phyloP scores from a whole-genome alignment of 495 filamentous ascomycete species.

The Geoglossum glabrum region DNA sequence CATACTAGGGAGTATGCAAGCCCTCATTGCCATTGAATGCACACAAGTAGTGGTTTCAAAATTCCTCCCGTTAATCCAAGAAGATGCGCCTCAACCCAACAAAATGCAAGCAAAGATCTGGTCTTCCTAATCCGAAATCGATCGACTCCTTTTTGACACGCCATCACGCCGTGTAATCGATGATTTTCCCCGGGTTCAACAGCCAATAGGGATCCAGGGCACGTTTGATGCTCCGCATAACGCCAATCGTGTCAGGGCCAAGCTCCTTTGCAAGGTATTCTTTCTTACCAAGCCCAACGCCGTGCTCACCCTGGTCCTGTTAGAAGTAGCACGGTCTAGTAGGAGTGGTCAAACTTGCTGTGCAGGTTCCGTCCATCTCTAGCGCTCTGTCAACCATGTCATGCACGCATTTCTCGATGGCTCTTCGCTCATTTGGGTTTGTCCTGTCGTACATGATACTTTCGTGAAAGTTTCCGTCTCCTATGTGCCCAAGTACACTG shows the following conservation, averaged over 20 bases:
- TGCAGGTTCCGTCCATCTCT: conserved; percentile 87
- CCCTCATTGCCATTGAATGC: background rate
- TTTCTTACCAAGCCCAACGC: conserved; percentile 78
- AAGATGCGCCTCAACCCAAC: background rate
- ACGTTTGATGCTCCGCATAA: conserved; percentile 71
- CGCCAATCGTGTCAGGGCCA: conserved; percentile 55
- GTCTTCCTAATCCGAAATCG: background rate
- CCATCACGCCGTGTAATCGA: conserved; percentile 30
- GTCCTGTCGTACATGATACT: conserved; percentile 64
- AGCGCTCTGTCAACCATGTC: conserved; percentile 76
- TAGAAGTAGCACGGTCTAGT: background rate
- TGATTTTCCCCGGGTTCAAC: conserved; percentile 83
- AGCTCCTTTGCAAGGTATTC: conserved; percentile 59
- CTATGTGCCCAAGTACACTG: conserved; percentile 67
- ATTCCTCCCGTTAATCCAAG: background rate
- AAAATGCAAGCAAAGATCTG: background rate
- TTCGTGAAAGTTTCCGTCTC: conserved; percentile 84
- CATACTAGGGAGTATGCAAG: background rate
- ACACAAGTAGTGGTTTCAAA: background rate
- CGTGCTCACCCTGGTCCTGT: conserved; percentile 55
- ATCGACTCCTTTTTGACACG: background rate
- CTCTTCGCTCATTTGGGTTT: conserved; percentile 42
- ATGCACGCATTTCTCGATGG: conserved; percentile 61
- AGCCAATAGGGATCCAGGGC: conserved; percentile 81
- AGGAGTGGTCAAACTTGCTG: conserved; percentile 23